Base-by-base conservation (phyloP, 129 eudicot genomes). In the Rutidosis leptorrhynchoides region DNA sequence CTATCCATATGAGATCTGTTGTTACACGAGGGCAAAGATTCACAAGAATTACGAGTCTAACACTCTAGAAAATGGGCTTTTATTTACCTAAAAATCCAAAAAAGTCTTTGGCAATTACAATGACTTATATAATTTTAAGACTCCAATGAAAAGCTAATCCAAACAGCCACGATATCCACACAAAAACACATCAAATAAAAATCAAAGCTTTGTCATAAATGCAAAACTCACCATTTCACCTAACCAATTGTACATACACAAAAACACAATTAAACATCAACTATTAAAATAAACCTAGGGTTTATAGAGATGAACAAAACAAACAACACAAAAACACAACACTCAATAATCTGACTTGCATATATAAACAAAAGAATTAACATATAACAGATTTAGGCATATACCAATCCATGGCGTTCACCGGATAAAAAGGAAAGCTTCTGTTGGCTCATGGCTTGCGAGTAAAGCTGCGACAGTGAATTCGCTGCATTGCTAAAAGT, bases 331-430 rank as follows among this genome's bases (percentile, higher is more conserved):
- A 16, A 5, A 49, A 1, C 55, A 49, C 22, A 6, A 17, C 6
- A 49, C 20, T n/a, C 2, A 37, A 37, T 2, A 37, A 37, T 37
- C 45, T 12, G 45, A 37, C 45, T 10, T 7, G 2, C 55, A 49
- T 25, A 26, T 5, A 56, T 3, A 56, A 25, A 25, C 1, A 21
- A 1, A 51, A 53, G n/a, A n/a, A n/a, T n/a, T n/a, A n/a, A 21
- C 21, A 48, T 6, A 42, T 42, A 49, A 49, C 4, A 49, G 16
- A 55, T 11, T 9, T 23, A 26, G 19, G 25, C 73, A 5, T 32
- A 53, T 67, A 83, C 88, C 84, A 79, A 70, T 48, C 80, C 84
- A 59, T 84, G 90, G 21, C 85, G 90, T 84, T 84, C 90, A 45
- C 90, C 90, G 56, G 90, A 76, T 23, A 74, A 81, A 29, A 80